Evolutionary conservation across 1,284 basidiomycete species (phyloP), one percentile per base, ranked within the genome.

Genomic region (Leccinum idahoense): DNA sequence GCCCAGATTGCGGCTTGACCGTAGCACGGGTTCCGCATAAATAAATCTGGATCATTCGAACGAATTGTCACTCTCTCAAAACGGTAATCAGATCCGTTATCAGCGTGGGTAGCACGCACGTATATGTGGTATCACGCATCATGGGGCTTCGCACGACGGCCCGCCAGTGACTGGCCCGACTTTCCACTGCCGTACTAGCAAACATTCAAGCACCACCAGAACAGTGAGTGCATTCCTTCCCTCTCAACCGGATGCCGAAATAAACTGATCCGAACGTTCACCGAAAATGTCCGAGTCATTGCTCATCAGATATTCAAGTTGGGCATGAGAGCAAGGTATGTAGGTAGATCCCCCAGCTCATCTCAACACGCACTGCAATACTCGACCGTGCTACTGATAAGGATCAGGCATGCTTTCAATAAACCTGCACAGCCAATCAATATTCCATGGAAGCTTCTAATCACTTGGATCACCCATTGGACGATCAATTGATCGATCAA

Each of bases 281-380:
- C 46, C 46, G 46, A 20, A 20, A 7, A 0, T 51, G 49, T 14
- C 39, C 15, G 44, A n/a, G 44, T 18, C 18, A 23, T 51, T 51
- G 20, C 10, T 51, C 49, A 51, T 51, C 49, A 51, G 2, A 46
- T 0, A 46, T 20, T 8, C 7, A 23, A 23, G 23, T 23, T 51
- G 20, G 53, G 29, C 69, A 71, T 64, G 71, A 71, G 20, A 60
- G 20, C n/a, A 37, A 59, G 35, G 58, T 8, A 62, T 12, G 55
- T 12, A 62, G 1, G 56, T 10, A 14, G 12, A 20, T 32, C 18
- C 7, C 53, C 26, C 0, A 23, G 12, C 14, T 55, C 26, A 7
- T 10, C 23, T 61, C 41, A 41, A 15, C 26, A 54, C 37, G 6
- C 20, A 49, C 29, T 6, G 0, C 51, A 35, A 46, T 12, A 51